A percentile compares a stretch with the other conserved stretches of the same genome.
Conservation (phyloP, 2,329 filamentous ascomycete species). For the Domatiomyces catenatus region DNA sequence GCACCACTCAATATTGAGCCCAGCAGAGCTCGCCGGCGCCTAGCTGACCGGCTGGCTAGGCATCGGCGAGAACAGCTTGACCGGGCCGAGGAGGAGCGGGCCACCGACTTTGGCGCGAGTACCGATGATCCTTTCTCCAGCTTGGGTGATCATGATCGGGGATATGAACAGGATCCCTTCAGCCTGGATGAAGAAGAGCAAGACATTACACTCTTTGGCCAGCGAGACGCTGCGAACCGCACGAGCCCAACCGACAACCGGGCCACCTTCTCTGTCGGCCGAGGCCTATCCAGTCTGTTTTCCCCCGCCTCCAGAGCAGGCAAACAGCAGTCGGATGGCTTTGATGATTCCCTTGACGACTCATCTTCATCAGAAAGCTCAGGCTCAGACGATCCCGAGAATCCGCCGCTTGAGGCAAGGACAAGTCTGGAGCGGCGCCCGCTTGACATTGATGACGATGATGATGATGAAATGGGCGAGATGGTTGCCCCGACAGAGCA, state of each 20-base stretch:
- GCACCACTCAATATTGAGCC: slow-evolving; percentile 73
- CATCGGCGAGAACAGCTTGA: slow-evolving; percentile 38
- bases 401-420: slow-evolving; percentile 20
- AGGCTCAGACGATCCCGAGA: slow-evolving; percentile 13
- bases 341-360: slow-evolving; percentile 17
- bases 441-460: slow-evolving; percentile 45
- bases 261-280: slow-evolving; percentile 16
- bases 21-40: slow-evolving; percentile 69
- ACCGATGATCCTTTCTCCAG: slow-evolving; percentile 17
- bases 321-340: slow-evolving; percentile 8
- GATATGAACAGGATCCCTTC: slow-evolving; percentile 19
- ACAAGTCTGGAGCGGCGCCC: slow-evolving; percentile 34
- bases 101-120: slow-evolving; percentile 19
- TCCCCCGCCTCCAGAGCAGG: slow-evolving; percentile 4
- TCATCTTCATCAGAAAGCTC: slow-evolving; percentile 13
- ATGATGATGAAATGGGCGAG: slow-evolving; percentile 34
- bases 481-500: slow-evolving; percentile 26
- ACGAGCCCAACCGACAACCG: slow-evolving; percentile 2
- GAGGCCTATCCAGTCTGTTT: slow-evolving; percentile 16
- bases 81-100: slow-evolving; percentile 19
- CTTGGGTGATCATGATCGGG: slow-evolving; percentile 27
- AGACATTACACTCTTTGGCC: slow-evolving; percentile 17
- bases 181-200: slow-evolving; percentile 18
- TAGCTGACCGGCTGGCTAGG: slow-evolving; percentile 73
- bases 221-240: slow-evolving; percentile 9